Base-by-base conservation (phyloP, 768 basidiomycete species). In the Mycena amicta region DNA sequence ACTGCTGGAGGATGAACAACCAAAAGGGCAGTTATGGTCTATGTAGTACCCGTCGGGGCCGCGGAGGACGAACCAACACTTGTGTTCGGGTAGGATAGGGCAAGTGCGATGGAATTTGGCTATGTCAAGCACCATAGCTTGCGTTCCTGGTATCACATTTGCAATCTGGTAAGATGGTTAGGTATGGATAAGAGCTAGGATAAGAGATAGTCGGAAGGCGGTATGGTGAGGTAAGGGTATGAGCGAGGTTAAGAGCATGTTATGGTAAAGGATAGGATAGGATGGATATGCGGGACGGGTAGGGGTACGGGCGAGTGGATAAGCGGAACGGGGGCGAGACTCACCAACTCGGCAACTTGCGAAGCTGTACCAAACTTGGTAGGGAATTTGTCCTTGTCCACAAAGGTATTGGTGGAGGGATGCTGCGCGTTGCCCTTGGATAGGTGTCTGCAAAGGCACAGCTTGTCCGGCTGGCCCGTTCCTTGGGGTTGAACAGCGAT, bases 31-130 rank as follows among this genome's bases (percentile, higher is more conserved):
- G 33, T 52, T 50, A 54, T 75, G 75, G 5, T 77, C 71, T 2
- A 76, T 69, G 47, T 56, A 76, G 39, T 73, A 73, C 0, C 67
- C 66, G 0, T 55, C 26, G 0, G 11, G 52, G 2, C 66, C 71
- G 41, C 69, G 64, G 4, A 74, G 43, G 0, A 75, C 72, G 2
- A 77, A 62, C 70, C 70, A 75, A 0, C 49, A 45, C 40, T 77
- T 79, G 59, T 76, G 72, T 0, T 63, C 56, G 0, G 75, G 73
- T 2, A 55, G 50, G 2, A 74, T 68, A 0, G 75, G 72, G 25
- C 70, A 70, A 0, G 73, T 76, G 0, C 72, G 55, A 56, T 76
- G 75, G 33, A 74, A 75, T 45, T 72, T 72, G 4, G 62, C 65
- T 27, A 77, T 73, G 60, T 77, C 72, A 1, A 69, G 46, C 0